A percentile compares a stretch with the other conserved stretches of the same genome.
phyloP scores from a whole-genome alignment of 495 filamentous ascomycete genomes.

The Penicillium maclennaniae region DNA sequence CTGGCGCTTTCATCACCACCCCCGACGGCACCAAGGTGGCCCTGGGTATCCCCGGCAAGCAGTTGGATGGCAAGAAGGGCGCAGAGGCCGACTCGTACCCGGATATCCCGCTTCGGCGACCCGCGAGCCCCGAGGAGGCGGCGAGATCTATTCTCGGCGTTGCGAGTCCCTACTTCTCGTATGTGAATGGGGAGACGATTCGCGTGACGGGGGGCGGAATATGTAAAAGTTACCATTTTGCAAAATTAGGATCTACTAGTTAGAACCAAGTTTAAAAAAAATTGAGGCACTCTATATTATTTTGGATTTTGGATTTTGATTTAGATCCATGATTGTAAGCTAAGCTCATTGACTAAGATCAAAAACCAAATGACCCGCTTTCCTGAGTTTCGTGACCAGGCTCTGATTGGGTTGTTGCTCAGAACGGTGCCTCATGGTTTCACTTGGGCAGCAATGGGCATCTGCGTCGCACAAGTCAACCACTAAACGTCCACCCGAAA shows the following conservation, averaged over 20 bases:
- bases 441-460: conserved; percentile 16
- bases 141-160: conserved; percentile 76
- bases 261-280: no score
- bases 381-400: not conserved
- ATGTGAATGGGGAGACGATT: conserved; percentile 81
- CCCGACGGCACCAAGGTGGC: conserved; percentile 74
- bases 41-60: conserved; percentile 66
- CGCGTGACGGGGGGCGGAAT: conserved; percentile 80
- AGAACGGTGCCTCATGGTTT: conserved; percentile 5
- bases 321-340: no score
- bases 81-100: conserved; percentile 38
- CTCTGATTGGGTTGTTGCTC: conserved; percentile 7
- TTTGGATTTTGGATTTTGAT: no score
- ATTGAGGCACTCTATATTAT: no score
- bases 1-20: conserved; percentile 69
- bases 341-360: no score
- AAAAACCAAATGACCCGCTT: no score
- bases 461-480: not conserved
- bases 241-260: not conserved
- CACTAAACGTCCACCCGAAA: not conserved
- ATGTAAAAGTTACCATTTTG: conserved; percentile 49
- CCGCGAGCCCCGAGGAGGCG: conserved; percentile 74
- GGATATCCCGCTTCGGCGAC: conserved; percentile 74
- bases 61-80: conserved; percentile 40
- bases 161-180: conserved; percentile 72